Base-by-base conservation (phyloP, 371 early-diverging fungal species). In the Actinomortierella ambigua region DNA sequence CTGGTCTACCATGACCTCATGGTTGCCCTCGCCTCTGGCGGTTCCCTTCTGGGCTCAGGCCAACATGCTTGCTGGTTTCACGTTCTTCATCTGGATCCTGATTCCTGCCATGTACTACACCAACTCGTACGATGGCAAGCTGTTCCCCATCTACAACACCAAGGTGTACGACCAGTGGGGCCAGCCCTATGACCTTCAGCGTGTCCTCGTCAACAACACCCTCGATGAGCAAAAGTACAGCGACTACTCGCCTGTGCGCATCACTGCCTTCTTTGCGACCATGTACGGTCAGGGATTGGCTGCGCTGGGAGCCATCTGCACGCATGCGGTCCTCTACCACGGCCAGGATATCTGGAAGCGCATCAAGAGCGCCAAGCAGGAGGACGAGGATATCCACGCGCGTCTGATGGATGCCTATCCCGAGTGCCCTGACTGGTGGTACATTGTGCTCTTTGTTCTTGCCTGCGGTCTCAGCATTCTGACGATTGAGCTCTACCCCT, bases 351-450 rank as follows among this genome's bases (percentile, higher is more conserved):
- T 81, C 18, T 69, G 59, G 69, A 27, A 29, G 7, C 77, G 78
- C 23, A 50, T 47, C 77, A 63, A 68, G 50, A 67, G 64, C 50
- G 75, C 68, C 47, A 75, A 75, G 88, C 54, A 81, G 79, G 63
- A 81, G 82, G 77, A 79, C 80, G 53, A 79, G 75, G 65, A 81
- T 70, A 73, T 93, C 84, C 83, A 90, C 79, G 90, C 90, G 17
- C 85, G 88, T 51, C 66, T 92, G 71, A 82, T 81, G 90, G 69
- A 65, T 11, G 22, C 41, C 2, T 87, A 86, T 54, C 63, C 67
- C 39, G 82, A 89, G 69, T 86, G 92, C 23, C 94, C 94, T 2
- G 77, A 78, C 44, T 88, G 87, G 87, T 93, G 94, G 94, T 93
- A 92, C 48, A 73, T 79, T 46, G 47, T 63, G 7, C 67, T 89